Evolutionary conservation across 1,139 yeast species (phyloP).

Genomic region (Protomyces lactucae-debilis): DNA sequence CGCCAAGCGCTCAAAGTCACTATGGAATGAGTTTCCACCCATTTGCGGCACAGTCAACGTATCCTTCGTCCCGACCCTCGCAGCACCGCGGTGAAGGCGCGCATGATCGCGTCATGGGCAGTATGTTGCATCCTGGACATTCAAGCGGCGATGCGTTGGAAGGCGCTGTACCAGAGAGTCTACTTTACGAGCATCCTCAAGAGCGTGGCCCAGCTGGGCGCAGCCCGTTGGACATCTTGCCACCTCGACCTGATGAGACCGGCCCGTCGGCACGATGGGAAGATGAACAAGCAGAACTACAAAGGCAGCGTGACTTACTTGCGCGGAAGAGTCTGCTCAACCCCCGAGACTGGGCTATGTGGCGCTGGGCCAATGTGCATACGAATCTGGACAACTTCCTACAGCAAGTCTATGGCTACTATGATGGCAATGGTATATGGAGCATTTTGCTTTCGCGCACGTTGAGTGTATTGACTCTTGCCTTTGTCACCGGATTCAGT

Average conservation of each 20-base stretch:
- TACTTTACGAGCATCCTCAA: conserved; percentile 2
- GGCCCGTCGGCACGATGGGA: neutral
- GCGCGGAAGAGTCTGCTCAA: neutral
- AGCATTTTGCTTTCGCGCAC: conserved; percentile 65
- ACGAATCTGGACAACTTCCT: conserved; percentile 74
- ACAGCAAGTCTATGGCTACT: conserved; percentile 76
- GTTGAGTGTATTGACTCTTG: conserved; percentile 64
- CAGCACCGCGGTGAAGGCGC: neutral
- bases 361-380: conserved; percentile 95
- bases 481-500: conserved; percentile 72
- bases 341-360: conserved; percentile 75
- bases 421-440: conserved; percentile 74
- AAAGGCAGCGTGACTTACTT: neutral
- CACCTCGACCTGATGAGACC: conserved; percentile 13
- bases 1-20: conserved; percentile 18
- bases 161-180: conserved; percentile 4
- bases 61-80: neutral
- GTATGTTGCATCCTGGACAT: neutral
- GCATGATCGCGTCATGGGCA: neutral
- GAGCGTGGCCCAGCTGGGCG: neutral
- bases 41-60: conserved; percentile 2
- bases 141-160: neutral
- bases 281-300: neutral
- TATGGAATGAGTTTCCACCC: conserved; percentile 24
- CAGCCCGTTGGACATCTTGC: neutral